Base-by-base conservation (phyloP, 257 asterid genomes). In the Echites panduratus region DNA sequence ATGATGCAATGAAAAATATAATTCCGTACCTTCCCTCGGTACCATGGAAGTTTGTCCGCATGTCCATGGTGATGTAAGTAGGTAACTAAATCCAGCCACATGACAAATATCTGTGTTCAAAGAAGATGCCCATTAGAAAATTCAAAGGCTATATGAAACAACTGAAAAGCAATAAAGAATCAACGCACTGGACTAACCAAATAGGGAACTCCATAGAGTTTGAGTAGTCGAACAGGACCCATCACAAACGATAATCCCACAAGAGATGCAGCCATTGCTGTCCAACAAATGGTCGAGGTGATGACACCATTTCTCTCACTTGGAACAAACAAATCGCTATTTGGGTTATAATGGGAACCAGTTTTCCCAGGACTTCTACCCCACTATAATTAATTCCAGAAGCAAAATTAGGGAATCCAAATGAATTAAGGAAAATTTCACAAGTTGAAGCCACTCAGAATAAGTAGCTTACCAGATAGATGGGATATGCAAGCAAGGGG, bases 281-380 rank as follows among this genome's bases (percentile, higher is more conserved):
- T 78, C 99, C 99, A 94, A 74, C 98, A 89, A 65, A 82, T 59
- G 0, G 97, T 86, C 20, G 99, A 94, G 76, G 97, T 94, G 20
- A 94, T 88, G 32, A 94, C 92, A 77, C 88, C 95, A 75, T 84
- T 87, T 73, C 84, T 86, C 82, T 94, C 98, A 66, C 79, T 86
- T n/a, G 96, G 89, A 27, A 83, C 83, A 75, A 91, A 94, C 77
- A 94, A 82, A 86, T 91, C 95, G 40, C 98, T 94, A 80, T 73
- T 88, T 22, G 99, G 97, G 70, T 88, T 75, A 84, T 72, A 94
- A 84, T 94, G 99, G 78, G 99, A 94, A 19, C 98, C 99, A 47
- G 70, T 77, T 75, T 94, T 94, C 50, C 98, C 98, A 17, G 99
- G 97, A 78, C 96, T 93, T 83, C 98, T 85, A 70, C 86, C 19